These are phyloP conservation scores for Sechiopsis laciniata DNA, from an alignment of 306 rosid species.

Conservation along the genomic window DNA sequence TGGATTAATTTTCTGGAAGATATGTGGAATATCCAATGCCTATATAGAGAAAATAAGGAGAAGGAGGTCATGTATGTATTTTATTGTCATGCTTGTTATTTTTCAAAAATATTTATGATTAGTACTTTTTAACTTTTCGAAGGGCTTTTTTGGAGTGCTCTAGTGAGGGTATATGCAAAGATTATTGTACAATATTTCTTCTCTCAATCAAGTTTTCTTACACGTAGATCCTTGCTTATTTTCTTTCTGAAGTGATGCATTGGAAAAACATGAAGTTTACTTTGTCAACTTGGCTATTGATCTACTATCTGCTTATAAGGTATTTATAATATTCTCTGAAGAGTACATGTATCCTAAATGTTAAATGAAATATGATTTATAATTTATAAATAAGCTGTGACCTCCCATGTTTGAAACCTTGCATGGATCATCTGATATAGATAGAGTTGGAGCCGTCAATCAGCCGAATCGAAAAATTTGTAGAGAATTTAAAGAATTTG, in stretches of 20 bases:
- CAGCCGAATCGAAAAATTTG: constrained; percentile 57
- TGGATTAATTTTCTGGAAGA: constrained; percentile 97
- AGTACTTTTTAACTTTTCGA: not conserved
- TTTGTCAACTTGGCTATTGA: constrained; percentile 62
- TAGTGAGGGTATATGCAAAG: not conserved
- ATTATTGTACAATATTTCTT: constrained; percentile 4
- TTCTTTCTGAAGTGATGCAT: constrained; percentile 60
- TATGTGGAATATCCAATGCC: constrained; percentile 77
- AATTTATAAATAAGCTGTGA: constrained; percentile 11
- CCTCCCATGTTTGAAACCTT: constrained; percentile 19
- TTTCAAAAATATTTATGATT: constrained; percentile 17
- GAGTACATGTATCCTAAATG: not conserved
- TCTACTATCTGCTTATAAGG: constrained; percentile 83
- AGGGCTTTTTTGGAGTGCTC: not conserved
- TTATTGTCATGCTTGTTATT: constrained; percentile 21
- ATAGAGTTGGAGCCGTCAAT: constrained; percentile 81
- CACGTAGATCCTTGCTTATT: constrained; percentile 19
- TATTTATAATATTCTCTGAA: constrained; percentile 26
- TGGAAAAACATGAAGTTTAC: constrained; percentile 82
- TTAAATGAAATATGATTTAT: not conserved
- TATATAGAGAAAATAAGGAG: constrained; percentile 55
- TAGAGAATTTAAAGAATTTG: constrained; percentile 68
- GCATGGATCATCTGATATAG: constrained; percentile 39
- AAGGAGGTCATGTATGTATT: constrained; percentile 72
- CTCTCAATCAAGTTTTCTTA: constrained; percentile 5